phyloP scores from a whole-genome alignment of 345 rosid species.

The Triadica sebifera region DNA sequence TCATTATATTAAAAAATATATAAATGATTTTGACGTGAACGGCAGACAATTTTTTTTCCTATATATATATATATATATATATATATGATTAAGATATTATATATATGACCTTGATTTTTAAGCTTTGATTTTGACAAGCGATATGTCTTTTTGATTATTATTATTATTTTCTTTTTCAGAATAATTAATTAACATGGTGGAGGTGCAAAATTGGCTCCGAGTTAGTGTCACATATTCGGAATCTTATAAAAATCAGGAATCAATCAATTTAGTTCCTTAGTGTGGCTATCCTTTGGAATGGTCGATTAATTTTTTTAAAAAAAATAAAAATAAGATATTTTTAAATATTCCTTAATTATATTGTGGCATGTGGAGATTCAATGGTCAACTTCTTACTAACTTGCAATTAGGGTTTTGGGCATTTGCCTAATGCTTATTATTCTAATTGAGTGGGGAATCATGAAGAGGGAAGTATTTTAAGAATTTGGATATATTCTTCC shows the following conservation, averaged over 20 bases:
- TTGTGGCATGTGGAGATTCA: background rate
- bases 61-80: background rate
- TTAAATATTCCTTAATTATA: background rate
- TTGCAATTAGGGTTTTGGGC: background rate
- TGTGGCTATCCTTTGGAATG: background rate
- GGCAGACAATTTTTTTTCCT: background rate
- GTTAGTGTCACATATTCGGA: background rate
- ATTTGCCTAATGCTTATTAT: constrained; percentile 1
- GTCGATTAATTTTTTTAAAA: background rate
- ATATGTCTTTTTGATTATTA: background rate
- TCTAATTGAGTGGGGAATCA: constrained; percentile 6
- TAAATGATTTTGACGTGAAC: background rate
- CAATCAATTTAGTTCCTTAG: background rate
- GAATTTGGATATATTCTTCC: background rate
- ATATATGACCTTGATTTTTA: background rate
- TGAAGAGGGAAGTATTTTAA: background rate
- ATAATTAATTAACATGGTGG: background rate
- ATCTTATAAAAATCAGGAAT: background rate
- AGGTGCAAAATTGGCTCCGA: background rate
- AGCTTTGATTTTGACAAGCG: background rate
- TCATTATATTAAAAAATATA: background rate
- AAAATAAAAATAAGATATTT: background rate
- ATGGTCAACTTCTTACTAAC: background rate
- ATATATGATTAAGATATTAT: background rate
- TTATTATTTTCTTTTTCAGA: too few relatives aligned